Evolutionary conservation across 78 protist genomes (phyloP), one percentile per base, ranked within the genome.

Genomic region (Speleostelium caveatum): DNA sequence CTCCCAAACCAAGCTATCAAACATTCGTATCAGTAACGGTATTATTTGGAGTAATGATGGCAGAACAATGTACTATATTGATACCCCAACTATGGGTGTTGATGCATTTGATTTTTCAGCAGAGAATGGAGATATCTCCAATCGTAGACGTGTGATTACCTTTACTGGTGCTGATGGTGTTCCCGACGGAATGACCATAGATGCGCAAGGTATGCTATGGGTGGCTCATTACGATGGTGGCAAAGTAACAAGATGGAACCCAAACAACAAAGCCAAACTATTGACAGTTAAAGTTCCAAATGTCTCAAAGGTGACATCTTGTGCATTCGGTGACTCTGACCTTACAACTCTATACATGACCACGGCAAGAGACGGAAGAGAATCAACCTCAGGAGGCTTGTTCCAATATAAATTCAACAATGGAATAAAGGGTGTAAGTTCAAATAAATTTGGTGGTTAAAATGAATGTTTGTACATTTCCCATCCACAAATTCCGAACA

Each of bases 171-270:
- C 0, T 17, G 33, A 67, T 51, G 88, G 76, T 1, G 51, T 19
- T 17, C 88, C 88, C 10, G 88, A 79, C 67, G 88, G 88, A 12
- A 79, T 79, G 88, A 79, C 88, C 0, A 79, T 79, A 5, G 88
- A 79, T 56, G 17, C 26, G 16, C 65, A 83, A 33, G 95, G 92
- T 38, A 61, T 26, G 12, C 67, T 92, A 2, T 92, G 95, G 95
- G 38, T 92, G 12, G 91, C 92, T 14, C 87, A 76, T 56, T 83
- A 42, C 19, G 83, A 78, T 0, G 95, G 92, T n/a, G 75, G 75
- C 49, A n/a, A 67, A 41, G 92, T 92, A 28, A 83, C 92, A 7
- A 22, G 87, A 17, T 68, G 76, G 77, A 60, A 86, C 49, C 95
- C 95, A 36, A 36, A 35, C 26, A 83, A 63, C 30, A 56, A 60